Percentiles rank a stretch among this genome's conserved stretches.
These are phyloP conservation scores for Nothopassalora personata DNA, from an alignment of 2,329 filamentous ascomycete genomes.

Conservation along the genomic window DNA sequence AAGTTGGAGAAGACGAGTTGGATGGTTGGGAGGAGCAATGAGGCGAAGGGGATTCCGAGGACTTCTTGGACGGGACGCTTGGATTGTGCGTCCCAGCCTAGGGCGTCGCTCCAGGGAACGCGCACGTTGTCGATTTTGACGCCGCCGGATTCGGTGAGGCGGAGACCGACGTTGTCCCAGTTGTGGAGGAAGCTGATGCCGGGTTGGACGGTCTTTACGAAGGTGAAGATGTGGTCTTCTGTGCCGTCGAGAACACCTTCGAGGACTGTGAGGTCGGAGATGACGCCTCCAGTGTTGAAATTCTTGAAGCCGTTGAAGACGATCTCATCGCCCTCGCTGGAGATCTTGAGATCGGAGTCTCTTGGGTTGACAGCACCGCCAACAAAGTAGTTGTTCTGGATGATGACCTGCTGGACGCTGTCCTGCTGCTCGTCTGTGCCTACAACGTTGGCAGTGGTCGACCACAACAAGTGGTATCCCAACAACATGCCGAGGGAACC, in stretches of 20 bases:
- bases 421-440: conserved; percentile 57
- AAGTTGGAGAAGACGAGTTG: conserved; percentile 64
- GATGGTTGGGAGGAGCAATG: conserved; percentile 57
- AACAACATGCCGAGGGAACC: conserved; percentile 62
- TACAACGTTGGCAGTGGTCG: conserved; percentile 55
- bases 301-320: conserved; percentile 59
- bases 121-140: conserved; percentile 56
- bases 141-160: conserved; percentile 59
- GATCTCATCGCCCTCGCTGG: conserved; percentile 49
- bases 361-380: conserved; percentile 61
- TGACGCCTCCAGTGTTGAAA: conserved; percentile 63
- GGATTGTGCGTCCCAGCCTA: conserved; percentile 53
- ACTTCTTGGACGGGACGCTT: conserved; percentile 49
- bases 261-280: conserved; percentile 61
- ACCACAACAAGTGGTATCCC: conserved; percentile 62
- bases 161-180: conserved; percentile 61
- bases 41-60: conserved; percentile 51
- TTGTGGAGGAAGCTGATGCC: conserved; percentile 56
- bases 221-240: conserved; percentile 57
- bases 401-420: conserved; percentile 52
- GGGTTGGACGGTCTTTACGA: conserved; percentile 53
- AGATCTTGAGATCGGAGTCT: conserved; percentile 57
- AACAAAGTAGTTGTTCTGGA: conserved; percentile 61
- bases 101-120: conserved; percentile 55
- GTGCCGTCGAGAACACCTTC: conserved; percentile 58